phyloP scores from a whole-genome alignment of 495 filamentous ascomycete species.

The Usnea hakonensis region DNA sequence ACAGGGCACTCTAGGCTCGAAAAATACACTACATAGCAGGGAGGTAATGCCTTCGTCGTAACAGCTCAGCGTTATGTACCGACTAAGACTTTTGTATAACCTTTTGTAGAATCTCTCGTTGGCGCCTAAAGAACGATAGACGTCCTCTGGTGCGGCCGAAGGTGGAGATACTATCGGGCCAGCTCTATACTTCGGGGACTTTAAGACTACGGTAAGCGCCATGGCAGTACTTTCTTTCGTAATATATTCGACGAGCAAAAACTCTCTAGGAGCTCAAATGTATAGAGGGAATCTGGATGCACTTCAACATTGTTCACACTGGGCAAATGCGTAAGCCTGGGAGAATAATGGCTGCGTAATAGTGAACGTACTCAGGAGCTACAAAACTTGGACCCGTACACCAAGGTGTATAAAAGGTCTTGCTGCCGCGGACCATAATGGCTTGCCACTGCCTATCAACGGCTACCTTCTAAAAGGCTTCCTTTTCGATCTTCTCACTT shows the following conservation, averaged over 20 bases:
- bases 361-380: not conserved
- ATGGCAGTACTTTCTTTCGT: too few relatives aligned
- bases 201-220: too few relatives aligned
- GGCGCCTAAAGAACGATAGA: not conserved
- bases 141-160: not conserved
- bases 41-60: constrained; percentile 19
- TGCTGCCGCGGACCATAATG: constrained; percentile 4
- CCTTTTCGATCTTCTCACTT: constrained; percentile 12
- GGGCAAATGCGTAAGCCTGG: not conserved
- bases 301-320: too few relatives aligned
- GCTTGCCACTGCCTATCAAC: constrained; percentile 15
- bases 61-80: constrained; percentile 21
- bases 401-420: constrained; percentile 19
- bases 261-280: too few relatives aligned
- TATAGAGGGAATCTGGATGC: too few relatives aligned
- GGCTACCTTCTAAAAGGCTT: not conserved
- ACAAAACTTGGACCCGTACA: constrained; percentile 12
- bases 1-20: constrained; percentile 21
- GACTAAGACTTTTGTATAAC: constrained; percentile 12
- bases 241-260: too few relatives aligned
- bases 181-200: too few relatives aligned
- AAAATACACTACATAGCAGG: constrained; percentile 24
- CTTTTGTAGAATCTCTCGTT: not conserved
- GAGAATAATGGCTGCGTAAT: not conserved
- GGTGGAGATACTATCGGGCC: not conserved